phyloP scores from a whole-genome alignment of 768 basidiomycete genomes.

The Botryobasidium botryosum region DNA sequence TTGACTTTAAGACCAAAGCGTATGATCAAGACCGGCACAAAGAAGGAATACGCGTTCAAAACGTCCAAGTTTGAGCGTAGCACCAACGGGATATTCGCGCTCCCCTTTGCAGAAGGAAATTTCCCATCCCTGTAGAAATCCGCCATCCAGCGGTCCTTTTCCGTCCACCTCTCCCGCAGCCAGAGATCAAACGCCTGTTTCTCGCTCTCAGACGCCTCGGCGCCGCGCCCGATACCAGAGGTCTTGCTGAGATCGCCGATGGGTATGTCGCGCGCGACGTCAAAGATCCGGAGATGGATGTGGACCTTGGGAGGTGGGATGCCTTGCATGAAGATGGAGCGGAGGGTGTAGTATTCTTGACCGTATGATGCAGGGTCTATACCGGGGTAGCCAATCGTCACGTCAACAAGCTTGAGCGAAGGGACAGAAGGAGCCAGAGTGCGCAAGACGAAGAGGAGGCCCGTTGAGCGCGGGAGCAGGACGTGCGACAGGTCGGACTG shows the following conservation, averaged over 20 bases:
- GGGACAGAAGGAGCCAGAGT: slow-evolving; percentile 65
- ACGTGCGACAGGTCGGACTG: slow-evolving; percentile 65
- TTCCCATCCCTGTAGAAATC: slow-evolving; percentile 36
- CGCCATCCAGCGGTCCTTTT: slow-evolving; percentile 71
- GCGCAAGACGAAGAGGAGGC: slow-evolving; percentile 69
- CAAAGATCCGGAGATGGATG: slow-evolving; percentile 69
- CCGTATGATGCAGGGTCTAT: slow-evolving; percentile 68
- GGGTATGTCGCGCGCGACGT: slow-evolving; percentile 48
- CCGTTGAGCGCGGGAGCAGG: slow-evolving; percentile 87
- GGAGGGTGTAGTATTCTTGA: slow-evolving; percentile 76
- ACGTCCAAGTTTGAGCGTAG: slow-evolving; percentile 38
- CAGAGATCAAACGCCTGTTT: slow-evolving; percentile 60
- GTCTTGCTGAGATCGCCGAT: slow-evolving; percentile 39
- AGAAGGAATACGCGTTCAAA: slow-evolving; percentile 52
- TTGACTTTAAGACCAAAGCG: too few species aligned
- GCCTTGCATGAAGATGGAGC: slow-evolving; percentile 70
- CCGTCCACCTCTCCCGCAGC: slow-evolving; percentile 64
- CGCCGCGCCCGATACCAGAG: slow-evolving; percentile 18
- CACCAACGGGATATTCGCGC: slow-evolving; percentile 34
- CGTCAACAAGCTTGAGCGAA: slow-evolving; percentile 65
- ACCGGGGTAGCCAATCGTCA: slow-evolving; percentile 86
- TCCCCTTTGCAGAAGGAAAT: slow-evolving; percentile 12
- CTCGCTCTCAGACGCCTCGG: slow-evolving; percentile 33
- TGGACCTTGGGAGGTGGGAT: slow-evolving; percentile 73
- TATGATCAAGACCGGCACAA: slow-evolving; percentile 52